Base-by-base conservation (phyloP, 495 filamentous ascomycete species). In the Podospora sp. region DNA sequence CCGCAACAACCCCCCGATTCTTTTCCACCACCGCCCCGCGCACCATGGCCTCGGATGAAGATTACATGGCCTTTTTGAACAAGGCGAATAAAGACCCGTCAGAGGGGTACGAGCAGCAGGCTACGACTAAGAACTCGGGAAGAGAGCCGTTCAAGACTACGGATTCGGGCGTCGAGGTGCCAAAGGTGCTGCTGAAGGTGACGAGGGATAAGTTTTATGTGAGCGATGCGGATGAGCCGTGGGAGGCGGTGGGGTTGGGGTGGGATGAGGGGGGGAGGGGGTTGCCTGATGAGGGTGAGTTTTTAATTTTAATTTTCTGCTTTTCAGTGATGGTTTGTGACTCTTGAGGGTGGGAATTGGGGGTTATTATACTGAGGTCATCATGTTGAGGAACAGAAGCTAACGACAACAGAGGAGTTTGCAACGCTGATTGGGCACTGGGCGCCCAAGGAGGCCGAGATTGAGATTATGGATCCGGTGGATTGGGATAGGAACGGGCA, bases 161-260 rank as follows among this genome's bases (percentile, higher is more conserved):
- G 6, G 80, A 89, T 65, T 69, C 73, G 3, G 83, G 80, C 0
- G 79, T 78, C 9, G 63, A 71, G 16, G 79, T 94, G 55, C 92
- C 92, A 0, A 72, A 76, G 21, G 76, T 78, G 21, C 78, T 96
- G 66, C 16, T 7, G 49, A 11, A 11, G 11, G 24, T 52, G 3
- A 72, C 70, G 3, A 79, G 87, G 29, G 86, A 91, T 63, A 83
- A 78, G 56, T 90, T 87, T 72, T 96, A 94, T 76, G 75, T 85
- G 4, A 93, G 89, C 62, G 93, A 97, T 65, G 85, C 91, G 6
- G 93, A 97, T 77, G 91, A 94, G 79, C 90, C 90, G 40, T 97
- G 94, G 76, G 88, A 89, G 74, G 85, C 87, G 1, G 92, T 97
- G 5, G 84, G 80, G 60, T 72, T 96, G 69, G 80, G 78, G 66